Evolutionary conservation across 176 grass and related monocot species (phyloP).

Genomic region (Tuctoria greenei): DNA sequence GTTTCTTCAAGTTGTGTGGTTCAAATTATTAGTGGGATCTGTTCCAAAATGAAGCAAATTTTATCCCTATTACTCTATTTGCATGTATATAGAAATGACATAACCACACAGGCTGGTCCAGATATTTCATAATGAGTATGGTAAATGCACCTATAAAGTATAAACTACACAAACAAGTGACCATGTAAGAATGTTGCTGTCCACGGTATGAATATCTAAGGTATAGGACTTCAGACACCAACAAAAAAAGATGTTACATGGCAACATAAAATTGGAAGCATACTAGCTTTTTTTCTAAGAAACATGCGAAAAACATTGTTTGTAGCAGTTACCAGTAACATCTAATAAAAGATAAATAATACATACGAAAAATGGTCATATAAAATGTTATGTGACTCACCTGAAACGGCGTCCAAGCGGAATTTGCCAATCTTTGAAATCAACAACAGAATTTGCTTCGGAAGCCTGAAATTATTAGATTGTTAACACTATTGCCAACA

Average conservation of each 20-base stretch:
- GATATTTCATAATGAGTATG: not conserved
- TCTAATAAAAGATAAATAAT: constrained; percentile 12
- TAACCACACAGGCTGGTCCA: not conserved
- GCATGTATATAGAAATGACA: not conserved
- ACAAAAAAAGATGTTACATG: not conserved
- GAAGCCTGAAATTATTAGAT: constrained; percentile 52
- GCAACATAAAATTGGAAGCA: not conserved
- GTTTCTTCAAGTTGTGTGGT: not conserved
- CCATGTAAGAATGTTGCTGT: not conserved
- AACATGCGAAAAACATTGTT: not conserved
- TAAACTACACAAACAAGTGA: not conserved
- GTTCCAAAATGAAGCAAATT: not conserved
- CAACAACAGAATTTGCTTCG: constrained; percentile 57
- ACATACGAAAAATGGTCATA: constrained; percentile 9
- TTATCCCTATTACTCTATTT: not conserved
- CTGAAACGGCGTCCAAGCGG: constrained; percentile 73
- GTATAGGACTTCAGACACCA: not conserved
- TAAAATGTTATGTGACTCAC: constrained; percentile 19
- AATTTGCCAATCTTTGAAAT: constrained; percentile 90
- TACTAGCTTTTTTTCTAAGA: not conserved
- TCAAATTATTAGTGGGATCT: not conserved
- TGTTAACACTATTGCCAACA: not conserved
- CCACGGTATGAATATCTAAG: not conserved
- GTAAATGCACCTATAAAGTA: not conserved
- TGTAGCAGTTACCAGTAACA: constrained; percentile 1